phyloP scores from a whole-genome alignment of 2,329 filamentous ascomycete genomes.

The Epichloe baconii region DNA sequence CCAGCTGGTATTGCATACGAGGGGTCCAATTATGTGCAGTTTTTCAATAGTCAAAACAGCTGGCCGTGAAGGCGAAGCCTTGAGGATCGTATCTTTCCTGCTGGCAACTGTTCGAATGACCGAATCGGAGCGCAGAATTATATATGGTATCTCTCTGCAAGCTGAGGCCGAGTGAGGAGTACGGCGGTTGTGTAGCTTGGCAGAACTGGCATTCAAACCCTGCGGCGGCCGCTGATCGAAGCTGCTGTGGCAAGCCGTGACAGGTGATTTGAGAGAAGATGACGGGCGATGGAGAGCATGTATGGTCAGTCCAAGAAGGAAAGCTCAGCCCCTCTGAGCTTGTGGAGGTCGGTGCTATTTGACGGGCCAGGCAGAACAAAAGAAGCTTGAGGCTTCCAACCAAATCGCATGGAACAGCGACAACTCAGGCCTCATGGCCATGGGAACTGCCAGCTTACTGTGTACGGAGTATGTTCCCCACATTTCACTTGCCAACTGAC shows the following conservation, averaged over 20 bases:
- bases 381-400: neutral
- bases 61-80: neutral
- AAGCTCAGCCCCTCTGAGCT: conserved; percentile 11
- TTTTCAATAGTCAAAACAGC: neutral
- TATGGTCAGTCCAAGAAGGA: conserved; percentile 7
- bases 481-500: neutral
- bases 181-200: neutral
- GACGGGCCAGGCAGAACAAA: conserved; percentile 6
- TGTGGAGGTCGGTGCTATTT: conserved; percentile 22
- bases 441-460: neutral
- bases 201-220: conserved; percentile 8
- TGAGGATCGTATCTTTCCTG: neutral
- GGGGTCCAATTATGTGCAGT: neutral
- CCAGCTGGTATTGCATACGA: neutral
- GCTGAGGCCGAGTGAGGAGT: conserved; percentile 4
- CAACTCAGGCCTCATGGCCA: conserved; percentile 2
- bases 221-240: conserved; percentile 17
- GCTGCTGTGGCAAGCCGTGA: conserved; percentile 14
- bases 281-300: conserved; percentile 11
- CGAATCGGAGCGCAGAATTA: neutral
- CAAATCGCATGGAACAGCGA: neutral
- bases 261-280: conserved; percentile 13
- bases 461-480: neutral
- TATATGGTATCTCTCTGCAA: neutral
- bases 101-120: neutral